phyloP scores from a whole-genome alignment of 164 flowering plant species.

The Berberis thunbergii region DNA sequence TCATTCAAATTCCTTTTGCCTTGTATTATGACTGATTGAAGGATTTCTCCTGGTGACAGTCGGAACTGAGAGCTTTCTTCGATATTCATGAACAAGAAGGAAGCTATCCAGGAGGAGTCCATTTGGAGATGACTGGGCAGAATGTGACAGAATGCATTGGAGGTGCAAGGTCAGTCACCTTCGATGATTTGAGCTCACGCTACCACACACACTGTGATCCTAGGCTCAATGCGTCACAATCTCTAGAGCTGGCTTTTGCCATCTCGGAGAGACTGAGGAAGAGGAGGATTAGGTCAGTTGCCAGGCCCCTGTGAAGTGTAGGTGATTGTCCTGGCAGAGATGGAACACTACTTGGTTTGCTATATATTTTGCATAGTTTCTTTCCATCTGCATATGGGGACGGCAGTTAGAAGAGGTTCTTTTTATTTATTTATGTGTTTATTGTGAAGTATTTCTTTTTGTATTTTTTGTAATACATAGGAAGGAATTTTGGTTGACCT shows the following conservation, averaged over 20 bases:
- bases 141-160: conserved; percentile 93
- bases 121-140: conserved; percentile 88
- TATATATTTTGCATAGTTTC: too few species aligned
- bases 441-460: too few species aligned
- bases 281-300: conserved; percentile 43
- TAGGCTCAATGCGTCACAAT: conserved; percentile 83
- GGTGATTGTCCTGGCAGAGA: too few species aligned
- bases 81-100: conserved; percentile 95
- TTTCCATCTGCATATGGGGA: too few species aligned
- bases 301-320: neutral
- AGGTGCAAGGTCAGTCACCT: conserved; percentile 81
- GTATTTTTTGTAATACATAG: too few species aligned
- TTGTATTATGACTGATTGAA: neutral
- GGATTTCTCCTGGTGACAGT: conserved; percentile 22
- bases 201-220: conserved; percentile 97
- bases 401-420: too few species aligned
- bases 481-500: too few species aligned
- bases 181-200: conserved; percentile 76
- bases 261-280: conserved; percentile 79
- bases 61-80: conserved; percentile 85
- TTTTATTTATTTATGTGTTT: too few species aligned
- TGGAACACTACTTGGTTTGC: too few species aligned
- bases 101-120: conserved; percentile 85
- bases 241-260: conserved; percentile 86
- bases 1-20: neutral